Conservation (phyloP, 2,329 filamentous ascomycete genomes). For the Fusarium duplospermum region DNA sequence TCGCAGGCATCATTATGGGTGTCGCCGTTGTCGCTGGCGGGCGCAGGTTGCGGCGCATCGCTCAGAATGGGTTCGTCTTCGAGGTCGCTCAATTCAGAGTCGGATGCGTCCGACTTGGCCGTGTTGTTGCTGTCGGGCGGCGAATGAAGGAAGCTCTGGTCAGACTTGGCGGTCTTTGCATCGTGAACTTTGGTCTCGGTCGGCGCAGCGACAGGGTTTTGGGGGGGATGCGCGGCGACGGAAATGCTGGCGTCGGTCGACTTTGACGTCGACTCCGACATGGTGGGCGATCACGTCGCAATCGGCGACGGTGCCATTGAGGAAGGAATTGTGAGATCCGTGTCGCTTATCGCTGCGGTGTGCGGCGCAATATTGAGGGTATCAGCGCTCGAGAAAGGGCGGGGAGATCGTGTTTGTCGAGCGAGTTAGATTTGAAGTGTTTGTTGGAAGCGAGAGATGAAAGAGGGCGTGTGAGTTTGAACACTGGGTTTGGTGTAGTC, state of each 20-base stretch:
- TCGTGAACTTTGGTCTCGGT: conserved; percentile 47
- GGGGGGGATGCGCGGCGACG: conserved; percentile 57
- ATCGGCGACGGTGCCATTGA: conserved; percentile 52
- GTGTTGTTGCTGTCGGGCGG: conserved; percentile 73
- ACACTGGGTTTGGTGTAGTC: conserved; percentile 31
- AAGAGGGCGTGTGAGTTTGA: conserved; percentile 31
- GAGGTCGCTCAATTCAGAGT: conserved; percentile 75
- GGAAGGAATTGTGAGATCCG: conserved; percentile 30
- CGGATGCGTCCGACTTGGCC: conserved; percentile 68
- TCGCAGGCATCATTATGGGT: conserved; percentile 55
- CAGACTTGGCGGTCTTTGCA: conserved; percentile 47
- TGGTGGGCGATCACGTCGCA: conserved; percentile 56
- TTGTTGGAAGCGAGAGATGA: conserved; percentile 19
- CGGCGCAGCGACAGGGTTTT: conserved; percentile 40
- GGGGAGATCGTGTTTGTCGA: neutral
- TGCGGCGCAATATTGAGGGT: conserved; percentile 17
- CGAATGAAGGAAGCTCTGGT: conserved; percentile 66
- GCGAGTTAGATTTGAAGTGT: conserved; percentile 19
- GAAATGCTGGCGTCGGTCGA: conserved; percentile 67
- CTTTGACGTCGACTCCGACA: conserved; percentile 51
- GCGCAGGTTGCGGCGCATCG: conserved; percentile 44
- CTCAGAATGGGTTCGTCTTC: conserved; percentile 64
- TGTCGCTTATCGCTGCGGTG: conserved; percentile 28
- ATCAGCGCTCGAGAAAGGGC: conserved; percentile 4
- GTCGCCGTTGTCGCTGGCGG: conserved; percentile 41